Evolutionary conservation across 352 stramenopile genomes (phyloP), one percentile per base, ranked within the genome.

Genomic region (Thraustochytrium striatum): DNA sequence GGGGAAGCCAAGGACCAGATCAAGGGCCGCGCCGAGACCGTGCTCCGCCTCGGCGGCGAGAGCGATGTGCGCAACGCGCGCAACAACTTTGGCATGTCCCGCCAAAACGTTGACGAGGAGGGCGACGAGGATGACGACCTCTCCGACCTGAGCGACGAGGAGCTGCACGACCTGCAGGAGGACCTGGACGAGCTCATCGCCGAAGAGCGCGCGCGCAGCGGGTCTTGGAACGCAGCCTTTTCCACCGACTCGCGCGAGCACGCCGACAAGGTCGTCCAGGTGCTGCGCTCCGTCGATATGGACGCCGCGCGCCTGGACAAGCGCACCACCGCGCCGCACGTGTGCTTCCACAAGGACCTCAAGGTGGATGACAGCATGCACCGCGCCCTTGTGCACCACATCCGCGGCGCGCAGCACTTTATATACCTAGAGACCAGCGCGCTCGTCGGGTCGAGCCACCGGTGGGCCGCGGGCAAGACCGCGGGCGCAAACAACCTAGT

Each of bases 391-490:
- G 38, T 82, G 32, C 47, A 81, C 28, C 50, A 78, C 30, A 84
- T 84, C 36, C 44, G 43, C n/a, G 57, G 36, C 9, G 57, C 81
- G 13, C 33, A 62, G 59, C 59, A 85, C 47, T 96, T 86, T 44
- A 82, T 96, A 57, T 96, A 96, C 86, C 94, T 96, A 58, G 92
- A 96, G 82, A 96, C 96, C 81, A 90, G 96, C 82, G 96, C 94
- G 72, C 96, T 96, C 75, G 89, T 95, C 30, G 70, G 70, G 11
- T 19, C 32, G 19, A 94, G 87, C 30, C 90, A 91, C 58, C 85
- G 92, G 72, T 25, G 88, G 93, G 33, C 86, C 9, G 57, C 39
- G 30, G 39, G 57, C 13, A 30, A 53, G 19, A 16, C 13, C 19
- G 21, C 50, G 28, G 43, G 82, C 28, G 83, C 62, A 9, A 28